Conservation (phyloP, 768 basidiomycete species). For the Termitomyces sp. region DNA sequence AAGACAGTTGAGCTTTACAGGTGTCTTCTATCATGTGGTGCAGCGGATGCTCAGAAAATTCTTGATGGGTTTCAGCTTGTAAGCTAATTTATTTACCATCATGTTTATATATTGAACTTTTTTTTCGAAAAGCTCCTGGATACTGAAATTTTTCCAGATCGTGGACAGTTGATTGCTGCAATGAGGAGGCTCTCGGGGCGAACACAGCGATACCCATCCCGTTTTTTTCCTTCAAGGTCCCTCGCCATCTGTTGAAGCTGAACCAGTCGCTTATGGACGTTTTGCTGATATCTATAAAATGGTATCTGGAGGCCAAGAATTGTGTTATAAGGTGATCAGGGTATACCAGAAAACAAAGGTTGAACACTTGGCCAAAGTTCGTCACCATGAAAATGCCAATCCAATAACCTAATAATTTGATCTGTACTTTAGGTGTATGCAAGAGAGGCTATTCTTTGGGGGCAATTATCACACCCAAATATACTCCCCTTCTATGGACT, state of each 20-base stretch:
- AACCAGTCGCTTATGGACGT: not conserved
- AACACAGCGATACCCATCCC: constrained; percentile 2
- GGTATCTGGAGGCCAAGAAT: not conserved
- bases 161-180: constrained; percentile 4
- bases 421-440: constrained; percentile 1
- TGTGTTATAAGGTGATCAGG: constrained; percentile 6
- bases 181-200: constrained; percentile 7
- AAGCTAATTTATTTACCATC: not conserved
- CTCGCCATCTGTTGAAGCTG: not conserved
- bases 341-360: not conserved
- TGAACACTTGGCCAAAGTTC: constrained; percentile 4
- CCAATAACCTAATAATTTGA: too few relatives aligned
- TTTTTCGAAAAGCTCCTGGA: constrained; percentile 2
- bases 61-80: constrained; percentile 10
- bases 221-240: not conserved
- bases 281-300: constrained; percentile 8
- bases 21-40: not conserved
- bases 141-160: not conserved
- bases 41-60: not conserved
- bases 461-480: not conserved
- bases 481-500: constrained; percentile 34
- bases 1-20: not conserved
- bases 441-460: constrained; percentile 6
- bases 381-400: too few relatives aligned
- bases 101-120: not conserved